Evolutionary conservation across 192 early-diverging fungal species (phyloP).

Genomic region (Pilaira anomala): DNA sequence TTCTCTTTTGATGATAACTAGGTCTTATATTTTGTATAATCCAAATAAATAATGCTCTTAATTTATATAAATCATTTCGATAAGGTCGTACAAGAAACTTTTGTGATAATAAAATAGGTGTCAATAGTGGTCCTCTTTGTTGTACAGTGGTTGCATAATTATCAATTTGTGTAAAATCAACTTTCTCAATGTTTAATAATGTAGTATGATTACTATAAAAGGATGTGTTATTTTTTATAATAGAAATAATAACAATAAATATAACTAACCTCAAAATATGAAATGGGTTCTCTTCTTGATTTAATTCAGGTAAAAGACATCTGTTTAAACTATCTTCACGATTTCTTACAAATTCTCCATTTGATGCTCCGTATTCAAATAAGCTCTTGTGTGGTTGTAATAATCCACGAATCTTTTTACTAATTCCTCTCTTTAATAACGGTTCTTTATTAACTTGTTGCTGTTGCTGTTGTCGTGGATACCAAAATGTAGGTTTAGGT

Average conservation of each 20-base stretch:
- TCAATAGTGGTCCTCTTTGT: slow-evolving; percentile 55
- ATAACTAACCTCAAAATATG: slow-evolving; percentile 25
- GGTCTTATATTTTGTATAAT: slow-evolving; percentile 60
- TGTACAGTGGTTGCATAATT: slow-evolving; percentile 63
- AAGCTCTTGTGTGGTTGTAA: slow-evolving; percentile 20
- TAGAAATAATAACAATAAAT: not conserved
- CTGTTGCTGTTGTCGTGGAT: no score
- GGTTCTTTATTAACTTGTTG: slow-evolving; percentile 12
- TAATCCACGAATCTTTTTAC: slow-evolving; percentile 20
- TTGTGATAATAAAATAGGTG: slow-evolving; percentile 56
- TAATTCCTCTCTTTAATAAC: slow-evolving; percentile 15
- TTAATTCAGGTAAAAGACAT: slow-evolving; percentile 8
- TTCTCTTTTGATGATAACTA: slow-evolving; percentile 11
- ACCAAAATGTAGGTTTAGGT: slow-evolving; percentile 28
- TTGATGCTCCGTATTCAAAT: slow-evolving; percentile 8
- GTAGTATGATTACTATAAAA: not conserved
- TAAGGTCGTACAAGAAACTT: slow-evolving; percentile 69
- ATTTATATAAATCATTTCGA: slow-evolving; percentile 48
- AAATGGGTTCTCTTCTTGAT: slow-evolving; percentile 21
- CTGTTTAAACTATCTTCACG: slow-evolving; percentile 10
- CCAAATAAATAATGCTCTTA: slow-evolving; percentile 68
- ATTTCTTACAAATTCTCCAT: no score
- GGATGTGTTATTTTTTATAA: not conserved
- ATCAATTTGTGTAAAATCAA: slow-evolving; percentile 61
- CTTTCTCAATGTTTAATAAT: slow-evolving; percentile 6